Evolutionary conservation across 2,329 filamentous ascomycete genomes (phyloP).

Genomic region (Drechslerella dactyloides): DNA sequence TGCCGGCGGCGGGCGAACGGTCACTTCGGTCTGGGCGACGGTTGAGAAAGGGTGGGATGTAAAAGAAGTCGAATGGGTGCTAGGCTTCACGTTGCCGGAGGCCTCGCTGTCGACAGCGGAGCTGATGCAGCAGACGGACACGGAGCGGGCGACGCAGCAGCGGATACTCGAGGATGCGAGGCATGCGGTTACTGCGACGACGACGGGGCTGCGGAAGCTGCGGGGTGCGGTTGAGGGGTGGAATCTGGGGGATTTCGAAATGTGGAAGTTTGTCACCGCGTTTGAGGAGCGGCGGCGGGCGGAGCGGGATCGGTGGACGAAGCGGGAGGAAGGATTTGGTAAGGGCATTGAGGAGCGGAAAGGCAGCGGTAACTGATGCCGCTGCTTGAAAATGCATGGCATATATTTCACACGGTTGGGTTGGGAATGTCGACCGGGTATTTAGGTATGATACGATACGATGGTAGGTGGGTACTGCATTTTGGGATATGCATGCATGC

Average conservation of each 20-base stretch:
- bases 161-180: conserved; percentile 65
- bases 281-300: conserved; percentile 49
- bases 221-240: conserved; percentile 53
- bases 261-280: conserved; percentile 54
- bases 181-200: conserved; percentile 57
- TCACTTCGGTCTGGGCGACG: conserved; percentile 75
- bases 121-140: conserved; percentile 59
- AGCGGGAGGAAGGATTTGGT: conserved; percentile 62
- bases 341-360: conserved; percentile 50
- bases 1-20: conserved; percentile 45
- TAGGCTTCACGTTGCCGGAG: conserved; percentile 81
- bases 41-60: conserved; percentile 66
- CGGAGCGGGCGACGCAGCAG: conserved; percentile 66
- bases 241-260: conserved; percentile 53
- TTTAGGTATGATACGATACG: no score
- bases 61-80: conserved; percentile 84
- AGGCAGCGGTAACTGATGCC: neutral
- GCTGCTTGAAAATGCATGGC: neutral
- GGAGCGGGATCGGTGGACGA: conserved; percentile 59
- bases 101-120: conserved; percentile 60
- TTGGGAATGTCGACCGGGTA: no score
- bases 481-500: no score
- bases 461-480: no score
- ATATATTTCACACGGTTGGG: no score
- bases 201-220: conserved; percentile 54